Evolutionary conservation across 306 rosid genomes (phyloP).

Genomic region (Castanopsis chinensis): DNA sequence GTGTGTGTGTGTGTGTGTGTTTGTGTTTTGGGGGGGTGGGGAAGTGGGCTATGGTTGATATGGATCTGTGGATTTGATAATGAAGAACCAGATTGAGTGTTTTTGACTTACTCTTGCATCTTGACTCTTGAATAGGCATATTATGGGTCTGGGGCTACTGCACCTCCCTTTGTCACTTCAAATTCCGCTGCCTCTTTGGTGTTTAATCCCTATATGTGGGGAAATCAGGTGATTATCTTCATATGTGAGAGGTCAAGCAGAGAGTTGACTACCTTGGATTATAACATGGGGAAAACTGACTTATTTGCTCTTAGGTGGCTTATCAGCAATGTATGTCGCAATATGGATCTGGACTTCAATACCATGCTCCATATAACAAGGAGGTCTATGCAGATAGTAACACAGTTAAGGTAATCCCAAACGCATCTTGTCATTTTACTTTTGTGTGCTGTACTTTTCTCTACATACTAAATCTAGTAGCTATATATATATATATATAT

Average conservation of each 20-base stretch:
- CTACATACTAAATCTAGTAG: slow-evolving; percentile 4
- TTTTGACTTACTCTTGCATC: background rate
- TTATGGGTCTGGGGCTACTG: slow-evolving; percentile 15
- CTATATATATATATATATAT: background rate
- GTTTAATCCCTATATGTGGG: slow-evolving; percentile 20
- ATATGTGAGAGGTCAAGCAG: slow-evolving; percentile 3
- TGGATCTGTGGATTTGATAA: background rate
- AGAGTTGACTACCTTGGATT: slow-evolving; percentile 16
- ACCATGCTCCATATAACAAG: slow-evolving; percentile 15
- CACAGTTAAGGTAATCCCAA: slow-evolving; percentile 26
- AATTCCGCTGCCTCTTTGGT: slow-evolving; percentile 22
- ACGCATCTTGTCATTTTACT: slow-evolving; percentile 1
- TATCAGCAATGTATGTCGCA: slow-evolving; percentile 21
- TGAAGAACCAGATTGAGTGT: background rate
- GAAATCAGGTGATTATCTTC: slow-evolving; percentile 36
- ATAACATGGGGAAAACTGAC: slow-evolving; percentile 10
- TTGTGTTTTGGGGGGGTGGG: no score
- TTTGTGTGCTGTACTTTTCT: background rate
- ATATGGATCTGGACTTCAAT: slow-evolving; percentile 11
- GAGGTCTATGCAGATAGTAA: slow-evolving; percentile 15
- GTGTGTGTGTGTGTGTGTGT: background rate
- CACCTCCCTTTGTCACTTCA: slow-evolving; percentile 17
- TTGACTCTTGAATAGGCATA: slow-evolving; percentile 29
- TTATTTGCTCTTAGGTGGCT: slow-evolving; percentile 16
- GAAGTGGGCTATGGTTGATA: background rate